These are phyloP conservation scores for Nepenthes gracilis DNA, from an alignment of 148 eudicot species.

Conservation along the genomic window DNA sequence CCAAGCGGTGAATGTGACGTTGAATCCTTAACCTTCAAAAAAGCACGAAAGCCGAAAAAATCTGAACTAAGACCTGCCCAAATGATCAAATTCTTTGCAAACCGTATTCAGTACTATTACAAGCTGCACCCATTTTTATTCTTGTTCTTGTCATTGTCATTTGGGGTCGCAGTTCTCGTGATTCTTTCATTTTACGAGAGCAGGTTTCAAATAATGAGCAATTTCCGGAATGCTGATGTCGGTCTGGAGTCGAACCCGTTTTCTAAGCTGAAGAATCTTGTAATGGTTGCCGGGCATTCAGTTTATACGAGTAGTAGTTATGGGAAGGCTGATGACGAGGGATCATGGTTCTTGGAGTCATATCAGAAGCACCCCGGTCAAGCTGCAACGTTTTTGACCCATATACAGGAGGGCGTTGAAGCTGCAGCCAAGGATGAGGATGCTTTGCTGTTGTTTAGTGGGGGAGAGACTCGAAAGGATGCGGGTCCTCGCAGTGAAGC, in stretches of 20 bases:
- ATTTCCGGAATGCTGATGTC: constrained; percentile 18
- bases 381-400: constrained; percentile 77
- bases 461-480: constrained; percentile 94
- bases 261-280: constrained; percentile 61
- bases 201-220: constrained; percentile 14
- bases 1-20: constrained; percentile 71
- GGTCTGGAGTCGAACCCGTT: constrained; percentile 32
- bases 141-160: constrained; percentile 35
- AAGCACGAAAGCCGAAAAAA: constrained; percentile 37
- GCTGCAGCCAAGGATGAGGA: constrained; percentile 55
- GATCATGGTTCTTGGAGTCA: constrained; percentile 83
- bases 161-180: constrained; percentile 45
- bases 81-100: constrained; percentile 49
- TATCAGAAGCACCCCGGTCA: constrained; percentile 96
- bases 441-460: constrained; percentile 85
- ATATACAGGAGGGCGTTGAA: constrained; percentile 70
- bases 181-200: constrained; percentile 33
- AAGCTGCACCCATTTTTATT: constrained; percentile 54
- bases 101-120: constrained; percentile 26
- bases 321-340: constrained; percentile 73
- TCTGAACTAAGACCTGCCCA: constrained; percentile 25
- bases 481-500: constrained; percentile 99
- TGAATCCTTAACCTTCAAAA: constrained; percentile 51
- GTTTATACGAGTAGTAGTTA: constrained; percentile 85
- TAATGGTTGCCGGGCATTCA: constrained; percentile 99